Evolutionary conservation across 139 green algal species (phyloP).

Genomic region (Chlorella sp.): DNA sequence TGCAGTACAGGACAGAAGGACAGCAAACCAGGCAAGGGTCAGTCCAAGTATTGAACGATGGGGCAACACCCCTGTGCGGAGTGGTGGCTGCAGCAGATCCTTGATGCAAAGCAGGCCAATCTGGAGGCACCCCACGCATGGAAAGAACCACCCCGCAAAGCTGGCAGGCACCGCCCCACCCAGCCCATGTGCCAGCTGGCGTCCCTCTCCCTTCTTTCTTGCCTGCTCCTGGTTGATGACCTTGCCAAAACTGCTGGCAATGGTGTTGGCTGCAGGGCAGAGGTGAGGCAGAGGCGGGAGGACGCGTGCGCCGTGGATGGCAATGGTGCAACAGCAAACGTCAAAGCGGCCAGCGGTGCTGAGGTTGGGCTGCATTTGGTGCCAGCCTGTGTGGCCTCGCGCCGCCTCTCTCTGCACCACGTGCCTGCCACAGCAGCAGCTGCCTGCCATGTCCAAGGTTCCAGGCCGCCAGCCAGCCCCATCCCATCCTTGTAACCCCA

Average conservation of each 20-base stretch:
- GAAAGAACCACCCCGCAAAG: neutral
- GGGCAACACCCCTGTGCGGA: neutral
- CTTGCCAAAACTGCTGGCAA: constrained; percentile 96
- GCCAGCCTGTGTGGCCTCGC: neutral
- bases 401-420: neutral
- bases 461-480: neutral
- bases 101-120: neutral
- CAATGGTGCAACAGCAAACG: too few relatives aligned
- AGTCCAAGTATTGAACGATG: neutral
- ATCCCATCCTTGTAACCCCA: too few relatives aligned
- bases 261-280: constrained; percentile 79
- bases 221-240: constrained; percentile 48
- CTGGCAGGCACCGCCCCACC: neutral
- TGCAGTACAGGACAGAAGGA: constrained; percentile 20
- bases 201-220: neutral
- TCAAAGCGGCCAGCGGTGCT: too few relatives aligned
- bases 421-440: too few relatives aligned
- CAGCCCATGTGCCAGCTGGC: neutral
- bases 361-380: neutral
- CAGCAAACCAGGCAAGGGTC: neutral
- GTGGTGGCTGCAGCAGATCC: too few relatives aligned
- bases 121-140: too few relatives aligned
- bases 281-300: neutral
- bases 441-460: too few relatives aligned
- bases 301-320: too few relatives aligned